A percentile compares a stretch with the other conserved stretches of the same genome.
These are phyloP conservation scores for Amanita brunnescens DNA, from an alignment of 768 basidiomycete genomes.

Conservation along the genomic window DNA sequence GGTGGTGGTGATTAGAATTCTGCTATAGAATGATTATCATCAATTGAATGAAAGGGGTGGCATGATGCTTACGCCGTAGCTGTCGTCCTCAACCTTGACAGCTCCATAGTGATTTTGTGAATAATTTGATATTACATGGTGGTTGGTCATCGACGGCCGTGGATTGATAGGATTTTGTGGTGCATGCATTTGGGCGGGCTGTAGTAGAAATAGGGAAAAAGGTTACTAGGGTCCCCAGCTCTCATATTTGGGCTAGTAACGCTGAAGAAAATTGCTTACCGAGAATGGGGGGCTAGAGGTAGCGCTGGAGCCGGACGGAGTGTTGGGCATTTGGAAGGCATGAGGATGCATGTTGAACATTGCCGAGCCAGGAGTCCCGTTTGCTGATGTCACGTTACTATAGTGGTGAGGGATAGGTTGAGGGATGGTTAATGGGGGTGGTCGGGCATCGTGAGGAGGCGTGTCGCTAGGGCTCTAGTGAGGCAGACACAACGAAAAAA, in stretches of 20 bases:
- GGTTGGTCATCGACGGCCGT: conserved; percentile 32
- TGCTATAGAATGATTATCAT: conserved; percentile 3
- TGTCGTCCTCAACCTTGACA: conserved; percentile 65
- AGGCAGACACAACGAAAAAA: background rate
- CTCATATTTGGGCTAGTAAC: conserved; percentile 20
- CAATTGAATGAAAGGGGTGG: background rate
- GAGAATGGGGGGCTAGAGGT: conserved; percentile 79
- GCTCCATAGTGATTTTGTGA: conserved; percentile 40
- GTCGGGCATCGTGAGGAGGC: conserved; percentile 37
- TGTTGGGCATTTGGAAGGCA: conserved; percentile 59
- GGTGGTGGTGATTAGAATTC: conserved; percentile 19
- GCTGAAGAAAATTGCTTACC: conserved; percentile 59
- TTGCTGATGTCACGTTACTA: conserved; percentile 17
- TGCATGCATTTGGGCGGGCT: conserved; percentile 65
- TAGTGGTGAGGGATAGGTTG: conserved; percentile 38
- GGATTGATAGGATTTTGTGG: conserved; percentile 43
- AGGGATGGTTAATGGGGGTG: conserved; percentile 57
- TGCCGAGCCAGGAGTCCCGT: conserved; percentile 25
- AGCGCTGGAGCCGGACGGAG: conserved; percentile 63
- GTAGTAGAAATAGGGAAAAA: conserved; percentile 31
- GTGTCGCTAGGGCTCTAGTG: conserved; percentile 38
- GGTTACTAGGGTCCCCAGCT: conserved; percentile 50
- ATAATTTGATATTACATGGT: conserved; percentile 30
- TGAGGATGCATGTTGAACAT: conserved; percentile 47
- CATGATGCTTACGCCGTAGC: conserved; percentile 37